These are phyloP conservation scores for Annulohypoxylon bovei DNA, from an alignment of 495 filamentous ascomycete genomes.

Conservation along the genomic window DNA sequence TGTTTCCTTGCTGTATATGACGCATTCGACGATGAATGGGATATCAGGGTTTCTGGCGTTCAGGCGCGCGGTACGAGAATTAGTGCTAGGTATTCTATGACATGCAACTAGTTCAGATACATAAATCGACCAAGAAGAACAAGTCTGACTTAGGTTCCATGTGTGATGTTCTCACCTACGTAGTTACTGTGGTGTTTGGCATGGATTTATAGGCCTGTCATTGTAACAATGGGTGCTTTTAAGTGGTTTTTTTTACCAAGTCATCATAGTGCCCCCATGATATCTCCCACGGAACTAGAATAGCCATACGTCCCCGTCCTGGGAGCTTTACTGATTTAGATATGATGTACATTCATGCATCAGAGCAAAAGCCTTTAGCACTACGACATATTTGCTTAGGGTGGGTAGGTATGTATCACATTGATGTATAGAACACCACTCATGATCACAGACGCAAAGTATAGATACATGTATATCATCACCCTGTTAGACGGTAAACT, in stretches of 20 bases:
- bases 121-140: conserved; percentile 15
- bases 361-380: no score
- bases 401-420: background rate
- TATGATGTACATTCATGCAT: no score
- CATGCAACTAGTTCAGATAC: background rate
- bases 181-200: background rate
- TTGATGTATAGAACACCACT: background rate
- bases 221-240: background rate
- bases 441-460: no score
- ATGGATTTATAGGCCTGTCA: background rate
- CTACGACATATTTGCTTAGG: no score
- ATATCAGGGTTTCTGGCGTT: conserved; percentile 30
- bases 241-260: no score
- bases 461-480: no score
- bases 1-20: conserved; percentile 18
- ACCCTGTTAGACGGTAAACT: no score
- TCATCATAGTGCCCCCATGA: no score
- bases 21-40: conserved; percentile 17
- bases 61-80: conserved; percentile 6
- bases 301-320: no score
- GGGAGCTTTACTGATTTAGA: no score
- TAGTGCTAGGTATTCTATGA: background rate
- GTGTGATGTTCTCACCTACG: background rate
- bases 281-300: no score
- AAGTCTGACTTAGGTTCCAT: background rate